Evolutionary conservation across 2,329 filamentous ascomycete genomes (phyloP).

Genomic region (Xylaria sp.): DNA sequence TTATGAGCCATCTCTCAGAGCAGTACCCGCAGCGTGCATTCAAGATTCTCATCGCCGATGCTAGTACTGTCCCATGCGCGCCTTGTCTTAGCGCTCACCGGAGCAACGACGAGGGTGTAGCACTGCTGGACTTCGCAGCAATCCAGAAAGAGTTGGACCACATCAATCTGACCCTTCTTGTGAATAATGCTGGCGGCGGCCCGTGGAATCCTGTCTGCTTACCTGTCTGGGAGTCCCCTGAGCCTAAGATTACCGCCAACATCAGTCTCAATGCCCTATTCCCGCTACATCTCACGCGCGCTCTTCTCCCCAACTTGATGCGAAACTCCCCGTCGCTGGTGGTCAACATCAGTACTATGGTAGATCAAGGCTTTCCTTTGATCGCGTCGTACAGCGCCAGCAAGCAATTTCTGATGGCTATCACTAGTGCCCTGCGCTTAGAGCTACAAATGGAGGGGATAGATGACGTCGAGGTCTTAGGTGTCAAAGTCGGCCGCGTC

Average conservation of each 20-base stretch:
- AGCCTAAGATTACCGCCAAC: conserved; percentile 54
- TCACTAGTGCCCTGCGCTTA: conserved; percentile 54
- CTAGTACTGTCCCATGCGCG: conserved; percentile 44
- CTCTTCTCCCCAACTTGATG: conserved; percentile 58
- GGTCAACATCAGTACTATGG: conserved; percentile 62
- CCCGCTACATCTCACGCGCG: conserved; percentile 59
- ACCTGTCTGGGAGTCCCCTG: conserved; percentile 52
- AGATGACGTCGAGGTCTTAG: neutral
- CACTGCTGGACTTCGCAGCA: conserved; percentile 31
- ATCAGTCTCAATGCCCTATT: conserved; percentile 64
- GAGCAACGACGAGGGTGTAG: conserved; percentile 5
- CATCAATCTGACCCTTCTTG: conserved; percentile 61
- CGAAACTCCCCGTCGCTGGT: conserved; percentile 58
- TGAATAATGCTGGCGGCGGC: conserved; percentile 68
- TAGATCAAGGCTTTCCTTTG: conserved; percentile 60
- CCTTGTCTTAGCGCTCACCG: conserved; percentile 8
- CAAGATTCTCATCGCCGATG: conserved; percentile 57
- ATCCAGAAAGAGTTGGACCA: conserved; percentile 43
- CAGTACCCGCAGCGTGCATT: conserved; percentile 55
- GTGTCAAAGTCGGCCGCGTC: neutral
- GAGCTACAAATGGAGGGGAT: conserved; percentile 52
- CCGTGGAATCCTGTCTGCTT: conserved; percentile 49
- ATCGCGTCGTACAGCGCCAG: conserved; percentile 58
- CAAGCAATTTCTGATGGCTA: conserved; percentile 60
- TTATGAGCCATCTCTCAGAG: conserved; percentile 53